Base-by-base conservation (phyloP, 2,329 filamentous ascomycete genomes). In the Talaromyces islandicus region DNA sequence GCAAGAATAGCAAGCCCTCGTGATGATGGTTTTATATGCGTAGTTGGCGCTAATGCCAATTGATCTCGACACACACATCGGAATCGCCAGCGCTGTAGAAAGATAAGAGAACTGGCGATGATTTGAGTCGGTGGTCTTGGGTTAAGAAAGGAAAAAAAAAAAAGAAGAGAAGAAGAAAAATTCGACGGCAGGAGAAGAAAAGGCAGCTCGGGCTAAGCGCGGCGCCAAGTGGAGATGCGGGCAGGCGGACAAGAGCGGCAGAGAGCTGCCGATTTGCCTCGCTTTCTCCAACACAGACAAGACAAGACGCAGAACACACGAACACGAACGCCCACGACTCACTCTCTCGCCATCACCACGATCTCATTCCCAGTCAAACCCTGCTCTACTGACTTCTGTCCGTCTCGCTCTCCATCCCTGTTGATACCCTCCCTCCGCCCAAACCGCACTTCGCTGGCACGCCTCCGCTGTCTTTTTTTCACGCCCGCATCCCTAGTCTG, bases 11-110 rank as follows among this genome's bases (percentile, higher is more conserved):
- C 64, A 63, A 76, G 74, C 73, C 74, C 75, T 91, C 88, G 85
- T 86, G 83, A 86, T 84, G 83, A 90, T 88, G 88, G 88, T 91
- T 91, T 91, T 91, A 88, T 80, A 88, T 85, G 84, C 83, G 87
- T 83, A 76, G 74, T 76, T 60, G 54, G 63, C 63, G 63, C 59
- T 63, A 64, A 66, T 59, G 64, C 70, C 70, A 62, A 70, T 82
- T 80, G 70, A 77, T 91, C 88, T 90, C 78, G 88, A 88, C 88
- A 77, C 81, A 83, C 83, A 75, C 83, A 84, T 85, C 85, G 84
- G 85, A 88, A 80, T 88, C 84, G 82, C 80, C 85, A 88, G 83
- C 80, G 81, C 82, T 84, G 82, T 86, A 68, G 78, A 64, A 64
- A 70, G 65, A 68, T 25, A 25, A 50, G 60, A 65, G 68, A 63